A percentile compares a stretch with the other conserved stretches of the same genome.
phyloP scores from a whole-genome alignment of 768 basidiomycete genomes.

The Naganishia onofrii region DNA sequence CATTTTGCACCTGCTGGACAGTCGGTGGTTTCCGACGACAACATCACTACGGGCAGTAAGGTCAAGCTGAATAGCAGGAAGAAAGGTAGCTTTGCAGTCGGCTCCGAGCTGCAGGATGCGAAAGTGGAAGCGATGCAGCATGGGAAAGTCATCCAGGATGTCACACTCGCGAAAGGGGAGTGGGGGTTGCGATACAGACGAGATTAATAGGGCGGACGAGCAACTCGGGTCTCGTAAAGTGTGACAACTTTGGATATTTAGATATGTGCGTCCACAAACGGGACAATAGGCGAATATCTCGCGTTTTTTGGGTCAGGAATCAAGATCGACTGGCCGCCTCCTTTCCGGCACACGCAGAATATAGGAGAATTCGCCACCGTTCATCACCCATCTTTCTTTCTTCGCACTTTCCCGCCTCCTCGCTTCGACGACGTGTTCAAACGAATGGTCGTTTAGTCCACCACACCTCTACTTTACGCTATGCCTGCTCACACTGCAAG shows the following conservation, averaged over 20 bases:
- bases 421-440: too few relatives aligned
- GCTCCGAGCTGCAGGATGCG: neutral
- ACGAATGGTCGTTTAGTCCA: neutral
- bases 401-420: too few relatives aligned
- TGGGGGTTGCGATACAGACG: slow-evolving; percentile 23
- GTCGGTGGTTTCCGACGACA: neutral
- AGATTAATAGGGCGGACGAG: neutral
- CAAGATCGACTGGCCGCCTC: neutral
- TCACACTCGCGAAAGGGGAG: slow-evolving; percentile 24
- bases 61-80: neutral
- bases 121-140: slow-evolving; percentile 23
- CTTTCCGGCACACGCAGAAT: neutral
- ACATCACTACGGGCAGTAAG: neutral
- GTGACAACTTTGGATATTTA: neutral
- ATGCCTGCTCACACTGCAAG: neutral
- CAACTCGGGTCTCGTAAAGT: too few relatives aligned
- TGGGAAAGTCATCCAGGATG: slow-evolving; percentile 29
- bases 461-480: neutral
- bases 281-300: neutral
- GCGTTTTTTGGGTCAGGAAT: neutral
- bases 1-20: slow-evolving; percentile 4
- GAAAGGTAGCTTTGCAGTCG: neutral
- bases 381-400: neutral
- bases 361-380: neutral
- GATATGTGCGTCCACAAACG: neutral